phyloP scores from a whole-genome alignment of 805 yeast species.

The Isabelozyma gotoi region DNA sequence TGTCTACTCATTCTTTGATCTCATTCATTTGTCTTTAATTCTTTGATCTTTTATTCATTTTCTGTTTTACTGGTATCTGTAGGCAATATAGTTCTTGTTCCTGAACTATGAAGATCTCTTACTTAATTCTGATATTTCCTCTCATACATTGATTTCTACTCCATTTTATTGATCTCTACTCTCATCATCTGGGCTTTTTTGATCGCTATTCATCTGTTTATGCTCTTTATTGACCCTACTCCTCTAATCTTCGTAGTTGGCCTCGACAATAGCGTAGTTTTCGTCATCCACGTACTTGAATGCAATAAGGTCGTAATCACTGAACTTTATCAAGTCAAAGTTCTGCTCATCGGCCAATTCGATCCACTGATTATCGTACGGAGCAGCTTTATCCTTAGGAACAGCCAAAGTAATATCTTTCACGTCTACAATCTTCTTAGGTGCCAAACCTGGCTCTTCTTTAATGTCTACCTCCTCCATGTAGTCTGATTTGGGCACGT shows the following conservation, averaged over 20 bases:
- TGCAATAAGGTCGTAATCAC: slow-evolving; percentile 42
- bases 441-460: slow-evolving; percentile 5
- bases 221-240: not conserved
- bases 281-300: slow-evolving; percentile 40
- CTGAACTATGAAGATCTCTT: too few relatives aligned
- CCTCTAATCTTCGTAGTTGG: slow-evolving; percentile 29
- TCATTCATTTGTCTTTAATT: too few relatives aligned
- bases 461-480: slow-evolving; percentile 23
- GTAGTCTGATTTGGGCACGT: slow-evolving; percentile 38
- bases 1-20: too few relatives aligned
- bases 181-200: too few relatives aligned
- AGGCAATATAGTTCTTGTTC: too few relatives aligned
- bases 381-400: slow-evolving; percentile 37
- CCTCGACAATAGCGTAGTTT: slow-evolving; percentile 31
- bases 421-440: slow-evolving; percentile 6
- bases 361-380: slow-evolving; percentile 37
- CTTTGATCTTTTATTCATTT: too few relatives aligned
- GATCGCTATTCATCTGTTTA: too few relatives aligned
- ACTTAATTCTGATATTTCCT: too few relatives aligned
- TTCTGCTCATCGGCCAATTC: slow-evolving; percentile 25
- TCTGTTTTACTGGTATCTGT: too few relatives aligned
- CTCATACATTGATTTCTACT: too few relatives aligned
- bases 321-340: slow-evolving; percentile 23
- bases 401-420: slow-evolving; percentile 37
- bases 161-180: too few relatives aligned